Evolutionary conservation across 2,329 filamentous ascomycete genomes (phyloP).

Genomic region (Pezizomycotina sp.): DNA sequence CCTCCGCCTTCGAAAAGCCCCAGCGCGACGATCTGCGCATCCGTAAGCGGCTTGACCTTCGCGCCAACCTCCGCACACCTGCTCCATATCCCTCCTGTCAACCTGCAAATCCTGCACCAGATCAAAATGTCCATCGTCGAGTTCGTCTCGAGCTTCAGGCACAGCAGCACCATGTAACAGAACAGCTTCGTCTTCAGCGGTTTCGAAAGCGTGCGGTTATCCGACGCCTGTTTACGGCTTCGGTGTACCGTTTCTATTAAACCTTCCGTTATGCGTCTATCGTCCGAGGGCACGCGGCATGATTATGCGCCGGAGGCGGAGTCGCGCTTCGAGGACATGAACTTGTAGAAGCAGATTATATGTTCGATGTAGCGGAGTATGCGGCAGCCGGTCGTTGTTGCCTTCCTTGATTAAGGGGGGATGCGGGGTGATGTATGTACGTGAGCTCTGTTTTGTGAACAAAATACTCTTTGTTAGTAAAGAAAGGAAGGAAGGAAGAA

Average conservation of each 20-base stretch:
- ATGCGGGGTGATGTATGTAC: conserved; percentile 13
- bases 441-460: conserved; percentile 14
- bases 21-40: conserved; percentile 35
- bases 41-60: conserved; percentile 36
- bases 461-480: background rate
- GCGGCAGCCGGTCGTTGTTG: conserved; percentile 9
- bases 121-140: conserved; percentile 36
- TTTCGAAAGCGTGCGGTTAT: conserved; percentile 13
- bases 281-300: conserved; percentile 9
- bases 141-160: conserved; percentile 49
- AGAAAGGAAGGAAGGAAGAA: background rate
- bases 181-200: conserved; percentile 14
- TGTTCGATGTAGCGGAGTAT: conserved; percentile 15
- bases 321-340: conserved; percentile 6
- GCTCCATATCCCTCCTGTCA: conserved; percentile 51
- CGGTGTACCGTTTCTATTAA: conserved; percentile 11
- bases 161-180: conserved; percentile 14
- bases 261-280: conserved; percentile 13
- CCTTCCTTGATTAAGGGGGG: conserved; percentile 9
- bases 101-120: conserved; percentile 55
- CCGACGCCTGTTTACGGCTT: conserved; percentile 14
- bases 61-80: conserved; percentile 64
- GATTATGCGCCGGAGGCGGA: conserved; percentile 10
- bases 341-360: conserved; percentile 17
- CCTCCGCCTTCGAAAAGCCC: conserved; percentile 45